Conservation (phyloP, 306 rosid species). For the Cucumis hystrix region DNA sequence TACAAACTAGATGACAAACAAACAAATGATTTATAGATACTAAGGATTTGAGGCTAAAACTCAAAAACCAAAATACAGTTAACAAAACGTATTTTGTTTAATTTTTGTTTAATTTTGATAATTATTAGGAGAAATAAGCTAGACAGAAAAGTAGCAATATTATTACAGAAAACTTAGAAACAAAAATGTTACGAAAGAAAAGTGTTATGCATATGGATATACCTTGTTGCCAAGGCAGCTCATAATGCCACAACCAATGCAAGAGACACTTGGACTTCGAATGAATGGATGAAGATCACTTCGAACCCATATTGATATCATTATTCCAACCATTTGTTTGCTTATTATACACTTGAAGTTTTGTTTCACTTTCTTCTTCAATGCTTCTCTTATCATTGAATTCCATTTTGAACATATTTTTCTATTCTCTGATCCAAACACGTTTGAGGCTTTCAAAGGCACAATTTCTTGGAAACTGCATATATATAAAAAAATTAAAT, state of each 20-base stretch:
- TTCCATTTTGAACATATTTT: constrained; percentile 54
- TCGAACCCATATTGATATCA: constrained; percentile 70
- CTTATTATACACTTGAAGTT: constrained; percentile 59
- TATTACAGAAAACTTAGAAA: too few species aligned
- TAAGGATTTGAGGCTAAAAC: too few species aligned
- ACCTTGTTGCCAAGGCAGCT: constrained; percentile 87
- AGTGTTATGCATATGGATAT: too few species aligned
- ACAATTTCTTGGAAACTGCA: constrained; percentile 87
- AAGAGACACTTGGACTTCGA: constrained; percentile 56
- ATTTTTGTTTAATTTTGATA: too few species aligned
- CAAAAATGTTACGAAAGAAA: too few species aligned
- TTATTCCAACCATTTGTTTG: constrained; percentile 91
- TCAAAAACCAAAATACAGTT: too few species aligned
- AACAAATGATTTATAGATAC: too few species aligned
- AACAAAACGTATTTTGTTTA: too few species aligned
- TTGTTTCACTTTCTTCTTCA: constrained; percentile 37
- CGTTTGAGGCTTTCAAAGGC: constrained; percentile 73
- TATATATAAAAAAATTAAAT: neutral
- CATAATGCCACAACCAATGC: constrained; percentile 83
- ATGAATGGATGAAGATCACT: constrained; percentile 48
- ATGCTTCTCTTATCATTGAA: constrained; percentile 42
- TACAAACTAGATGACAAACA: too few species aligned
- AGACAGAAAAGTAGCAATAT: too few species aligned
- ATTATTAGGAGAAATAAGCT: too few species aligned
- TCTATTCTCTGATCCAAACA: constrained; percentile 54